Percentiles rank a stretch among this genome's conserved stretches.
Evolutionary conservation across 768 basidiomycete species (phyloP).

Genomic region (Nidularia pulvinata): DNA sequence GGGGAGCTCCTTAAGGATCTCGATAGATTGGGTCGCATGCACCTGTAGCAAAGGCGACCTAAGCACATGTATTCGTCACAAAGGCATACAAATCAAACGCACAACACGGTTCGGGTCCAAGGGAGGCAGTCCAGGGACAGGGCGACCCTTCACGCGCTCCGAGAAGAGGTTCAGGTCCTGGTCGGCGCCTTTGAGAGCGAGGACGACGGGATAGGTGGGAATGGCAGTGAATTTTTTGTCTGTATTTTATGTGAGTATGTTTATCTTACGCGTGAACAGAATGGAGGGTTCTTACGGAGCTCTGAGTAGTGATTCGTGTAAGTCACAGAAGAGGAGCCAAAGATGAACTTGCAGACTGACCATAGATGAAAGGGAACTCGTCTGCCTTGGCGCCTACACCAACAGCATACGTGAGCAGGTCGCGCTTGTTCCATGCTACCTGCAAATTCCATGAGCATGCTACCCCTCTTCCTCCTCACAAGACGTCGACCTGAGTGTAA

Average conservation of each 20-base stretch:
- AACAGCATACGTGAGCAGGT: slow-evolving; percentile 75
- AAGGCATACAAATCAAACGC: slow-evolving; percentile 15
- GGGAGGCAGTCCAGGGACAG: slow-evolving; percentile 67
- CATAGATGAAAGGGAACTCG: slow-evolving; percentile 73
- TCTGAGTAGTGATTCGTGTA: slow-evolving; percentile 26
- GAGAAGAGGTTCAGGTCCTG: slow-evolving; percentile 74
- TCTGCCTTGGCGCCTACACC: slow-evolving; percentile 82
- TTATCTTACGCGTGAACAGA: neutral
- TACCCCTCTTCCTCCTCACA: neutral
- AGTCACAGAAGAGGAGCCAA: neutral
- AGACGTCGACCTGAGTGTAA: neutral
- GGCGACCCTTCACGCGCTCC: slow-evolving; percentile 37
- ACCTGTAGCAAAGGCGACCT: slow-evolving; percentile 38
- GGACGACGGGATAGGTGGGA: slow-evolving; percentile 86
- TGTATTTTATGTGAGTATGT: neutral
- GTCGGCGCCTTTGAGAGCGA: slow-evolving; percentile 68
- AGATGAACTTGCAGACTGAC: slow-evolving; percentile 29
- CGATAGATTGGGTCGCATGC: slow-evolving; percentile 79
- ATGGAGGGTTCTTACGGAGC: slow-evolving; percentile 38
- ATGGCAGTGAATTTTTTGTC: slow-evolving; percentile 59
- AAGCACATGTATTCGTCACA: neutral
- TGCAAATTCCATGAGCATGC: slow-evolving; percentile 16
- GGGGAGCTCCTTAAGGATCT: slow-evolving; percentile 80
- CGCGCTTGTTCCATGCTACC: slow-evolving; percentile 87
- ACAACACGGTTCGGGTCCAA: slow-evolving; percentile 74